phyloP scores from a whole-genome alignment of 148 eudicot genomes.

The Camellia granthamiana region DNA sequence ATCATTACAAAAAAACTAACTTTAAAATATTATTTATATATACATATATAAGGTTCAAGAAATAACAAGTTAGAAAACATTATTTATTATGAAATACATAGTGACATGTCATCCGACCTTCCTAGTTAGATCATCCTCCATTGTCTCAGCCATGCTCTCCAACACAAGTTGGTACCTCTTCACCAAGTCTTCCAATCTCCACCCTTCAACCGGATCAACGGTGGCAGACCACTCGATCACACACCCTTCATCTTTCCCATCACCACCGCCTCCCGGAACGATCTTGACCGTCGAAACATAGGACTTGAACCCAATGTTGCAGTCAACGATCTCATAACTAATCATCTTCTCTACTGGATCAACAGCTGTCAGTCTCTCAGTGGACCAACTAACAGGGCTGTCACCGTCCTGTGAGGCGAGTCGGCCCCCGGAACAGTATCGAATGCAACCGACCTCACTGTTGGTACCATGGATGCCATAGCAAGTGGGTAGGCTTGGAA shows the following conservation, averaged over 20 bases:
- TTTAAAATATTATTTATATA: too few relatives aligned
- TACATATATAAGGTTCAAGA: too few relatives aligned
- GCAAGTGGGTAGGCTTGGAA: conserved; percentile 46
- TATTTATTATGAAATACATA: too few relatives aligned
- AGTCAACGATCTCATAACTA: conserved; percentile 68
- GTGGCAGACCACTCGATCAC: conserved; percentile 61
- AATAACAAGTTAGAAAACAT: too few relatives aligned
- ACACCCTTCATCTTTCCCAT: conserved; percentile 37
- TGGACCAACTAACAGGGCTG: conserved; percentile 47
- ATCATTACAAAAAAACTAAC: too few relatives aligned
- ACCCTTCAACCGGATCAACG: conserved; percentile 28
- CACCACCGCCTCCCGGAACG: conserved; percentile 21
- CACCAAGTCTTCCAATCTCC: too few relatives aligned
- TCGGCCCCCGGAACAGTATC: conserved; percentile 48
- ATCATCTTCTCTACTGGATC: conserved; percentile 41
- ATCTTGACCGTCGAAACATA: conserved; percentile 62
- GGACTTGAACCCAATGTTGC: conserved; percentile 61
- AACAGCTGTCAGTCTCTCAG: conserved; percentile 54
- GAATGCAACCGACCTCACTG: conserved; percentile 67
- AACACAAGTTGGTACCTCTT: too few relatives aligned
- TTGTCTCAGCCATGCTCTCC: too few relatives aligned
- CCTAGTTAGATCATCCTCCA: too few relatives aligned
- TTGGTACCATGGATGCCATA: conserved; percentile 71
- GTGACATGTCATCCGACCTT: too few relatives aligned
- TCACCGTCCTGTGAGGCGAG: conserved; percentile 20